Evolutionary conservation across 768 basidiomycete species (phyloP), one percentile per base, ranked within the genome.

Genomic region (Exsudoporus frostii): DNA sequence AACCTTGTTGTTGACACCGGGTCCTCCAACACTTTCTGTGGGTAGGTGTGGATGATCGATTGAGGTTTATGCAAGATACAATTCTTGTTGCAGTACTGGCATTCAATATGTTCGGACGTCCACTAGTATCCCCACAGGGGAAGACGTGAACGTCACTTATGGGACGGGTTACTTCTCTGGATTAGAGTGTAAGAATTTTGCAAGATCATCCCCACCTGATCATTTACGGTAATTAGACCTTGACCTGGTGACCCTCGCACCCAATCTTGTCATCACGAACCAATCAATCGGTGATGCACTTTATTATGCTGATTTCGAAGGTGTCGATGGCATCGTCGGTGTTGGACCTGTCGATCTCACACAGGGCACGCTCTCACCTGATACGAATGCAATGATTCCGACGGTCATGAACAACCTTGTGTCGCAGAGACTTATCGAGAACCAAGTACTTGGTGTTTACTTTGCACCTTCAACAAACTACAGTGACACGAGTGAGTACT

Each of bases 261-360:
- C 58, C 17, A 49, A 45, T 37, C 55, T 73, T 33, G 55, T 64
- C 45, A 60, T 72, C 51, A 22, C 32, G 9, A 60, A 59, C 20
- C 71, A 71, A 42, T 63, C 65, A 8, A 71, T 72, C n/a, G 65
- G 64, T 55, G 55, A 51, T 24, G 65, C 63, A 32, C 34, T 57
- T 5, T 32, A 39, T 7, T 62, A 17, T 11, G 46, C 41, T 5
- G 34, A 45, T 29, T 67, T 67, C 36, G 27, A 38, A 24, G 64
- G 55, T 34, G 55, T 67, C n/a, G 62, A 68, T 38, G 66, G 66
- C 14, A 65, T 68, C 19, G 19, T 68, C n/a, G 67, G 65, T 20
- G 33, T 69, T 25, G 68, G 67, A 17, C 67, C 67, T 34, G 34
- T 52, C 15, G 54, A 54, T 27, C 61, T 64, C 17, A 68, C 62